Base-by-base conservation (phyloP, 2,329 filamentous ascomycete species). In the Penicillium fuscoglaucum region DNA sequence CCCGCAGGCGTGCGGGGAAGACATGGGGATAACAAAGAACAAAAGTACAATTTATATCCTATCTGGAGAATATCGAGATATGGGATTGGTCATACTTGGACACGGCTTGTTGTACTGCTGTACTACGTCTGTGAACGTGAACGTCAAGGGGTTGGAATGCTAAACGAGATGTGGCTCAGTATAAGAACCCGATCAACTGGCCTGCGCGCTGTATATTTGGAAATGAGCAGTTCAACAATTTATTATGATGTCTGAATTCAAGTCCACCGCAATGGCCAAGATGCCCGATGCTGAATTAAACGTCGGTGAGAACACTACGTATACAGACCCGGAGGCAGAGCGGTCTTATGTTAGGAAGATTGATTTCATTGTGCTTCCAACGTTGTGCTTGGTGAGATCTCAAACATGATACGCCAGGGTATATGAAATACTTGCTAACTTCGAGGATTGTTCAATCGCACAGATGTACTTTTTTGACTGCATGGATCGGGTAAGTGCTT, bases 321-420 rank as follows among this genome's bases (percentile, higher is more conserved):
- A 70, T 59, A 65, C 76, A 60, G 67, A 78, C 60, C 54, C 61
- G 43, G 68, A 64, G 58, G 68, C 68, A 47, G 76, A 67, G 66
- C 72, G 33, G 60, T 70, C 62, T 21, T 76, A 71, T 65, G 73
- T 63, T 73, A 70, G 71, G 59, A 77, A 80, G 68, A 70, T 80
- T 55, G 79, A 80, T 54, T 59, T 74, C 12, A 78, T 72, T 49
- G 69, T 81, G 7, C 66, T 81, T 6, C 79, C 79, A 0, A 74
- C 78, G 44, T 67, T 80, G 3, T 76, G 74, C 9, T 59, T 80
- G 33, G 72, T 77, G 66, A 51, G 61, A 17, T 3, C 1, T 31
- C 6, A 1, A 19, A 12, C 3, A n/a, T 13, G 4, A 12, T 15
- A 6, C n/a, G 4, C 1, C 10, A 7, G 15, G 3, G 0, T 21